These are phyloP conservation scores for Penicillium mononematosum DNA, from an alignment of 495 filamentous ascomycete genomes.

Conservation along the genomic window DNA sequence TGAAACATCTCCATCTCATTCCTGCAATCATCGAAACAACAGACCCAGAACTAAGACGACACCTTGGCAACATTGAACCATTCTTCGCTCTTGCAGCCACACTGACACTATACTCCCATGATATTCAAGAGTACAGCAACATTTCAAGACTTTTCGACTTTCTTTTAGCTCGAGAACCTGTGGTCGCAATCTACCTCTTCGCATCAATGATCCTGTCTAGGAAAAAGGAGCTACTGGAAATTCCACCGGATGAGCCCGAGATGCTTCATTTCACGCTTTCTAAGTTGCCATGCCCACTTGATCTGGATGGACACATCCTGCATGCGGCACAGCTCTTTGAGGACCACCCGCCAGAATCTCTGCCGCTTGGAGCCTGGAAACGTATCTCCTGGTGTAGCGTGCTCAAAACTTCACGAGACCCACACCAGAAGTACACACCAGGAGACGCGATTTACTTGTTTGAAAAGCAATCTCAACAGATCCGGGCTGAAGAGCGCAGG, in stretches of 20 bases:
- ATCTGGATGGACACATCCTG: constrained; percentile 74
- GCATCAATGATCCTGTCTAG: constrained; percentile 81
- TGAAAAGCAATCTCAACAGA: constrained; percentile 62
- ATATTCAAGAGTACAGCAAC: constrained; percentile 84
- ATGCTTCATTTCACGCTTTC: constrained; percentile 89
- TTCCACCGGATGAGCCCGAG: constrained; percentile 81
- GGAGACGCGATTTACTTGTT: constrained; percentile 64
- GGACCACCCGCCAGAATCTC: constrained; percentile 66
- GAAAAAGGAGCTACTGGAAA: constrained; percentile 76
- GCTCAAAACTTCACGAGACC: constrained; percentile 71
- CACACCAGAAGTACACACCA: constrained; percentile 48
- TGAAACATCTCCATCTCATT: constrained; percentile 80
- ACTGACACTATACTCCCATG: constrained; percentile 92
- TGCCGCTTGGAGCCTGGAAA: constrained; percentile 65
- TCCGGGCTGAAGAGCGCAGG: constrained; percentile 60
- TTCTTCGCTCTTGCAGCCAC: constrained; percentile 92
- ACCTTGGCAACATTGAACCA: constrained; percentile 74
- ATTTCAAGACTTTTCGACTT: constrained; percentile 91
- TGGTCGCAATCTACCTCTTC: constrained; percentile 87
- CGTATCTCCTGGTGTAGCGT: constrained; percentile 71
- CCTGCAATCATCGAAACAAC: constrained; percentile 71
- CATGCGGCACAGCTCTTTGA: constrained; percentile 61
- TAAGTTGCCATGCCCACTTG: constrained; percentile 80
- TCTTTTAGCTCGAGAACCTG: constrained; percentile 77
- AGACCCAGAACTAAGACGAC: constrained; percentile 65